Evolutionary conservation across 371 early-diverging fungal species (phyloP).

Genomic region (Dichotomocladium elegans): DNA sequence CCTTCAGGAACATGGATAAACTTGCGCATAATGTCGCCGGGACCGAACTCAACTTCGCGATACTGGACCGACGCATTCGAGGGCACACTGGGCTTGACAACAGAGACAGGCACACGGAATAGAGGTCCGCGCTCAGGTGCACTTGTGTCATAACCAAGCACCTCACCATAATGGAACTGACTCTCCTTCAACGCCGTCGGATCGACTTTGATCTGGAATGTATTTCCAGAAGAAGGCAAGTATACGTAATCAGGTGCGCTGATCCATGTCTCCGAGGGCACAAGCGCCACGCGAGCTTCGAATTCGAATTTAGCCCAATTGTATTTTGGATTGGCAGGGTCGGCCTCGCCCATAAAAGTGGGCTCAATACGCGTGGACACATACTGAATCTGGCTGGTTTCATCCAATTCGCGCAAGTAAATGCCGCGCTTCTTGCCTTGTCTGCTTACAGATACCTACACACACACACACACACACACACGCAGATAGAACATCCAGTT

Average conservation of each 20-base stretch:
- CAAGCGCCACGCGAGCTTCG: slow-evolving; percentile 78
- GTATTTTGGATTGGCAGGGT: slow-evolving; percentile 56
- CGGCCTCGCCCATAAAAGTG: slow-evolving; percentile 68
- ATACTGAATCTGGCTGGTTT: slow-evolving; percentile 64
- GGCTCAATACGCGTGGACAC: slow-evolving; percentile 65
- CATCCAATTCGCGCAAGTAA: slow-evolving; percentile 79
- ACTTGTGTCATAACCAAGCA: slow-evolving; percentile 78
- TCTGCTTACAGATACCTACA: slow-evolving; percentile 24
- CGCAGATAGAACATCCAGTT: neutral
- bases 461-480: neutral
- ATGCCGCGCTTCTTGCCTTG: slow-evolving; percentile 68
- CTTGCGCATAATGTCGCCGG: slow-evolving; percentile 76
- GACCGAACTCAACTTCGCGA: slow-evolving; percentile 61
- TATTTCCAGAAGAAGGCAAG: slow-evolving; percentile 63
- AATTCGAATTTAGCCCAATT: slow-evolving; percentile 67
- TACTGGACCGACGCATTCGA: slow-evolving; percentile 49
- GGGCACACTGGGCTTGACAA: slow-evolving; percentile 74
- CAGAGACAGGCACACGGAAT: slow-evolving; percentile 86
- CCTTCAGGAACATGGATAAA: slow-evolving; percentile 81
- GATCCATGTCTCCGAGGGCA: slow-evolving; percentile 75
- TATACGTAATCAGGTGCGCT: slow-evolving; percentile 75
- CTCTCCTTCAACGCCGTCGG: slow-evolving; percentile 76
- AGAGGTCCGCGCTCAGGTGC: slow-evolving; percentile 74
- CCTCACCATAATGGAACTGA: slow-evolving; percentile 72
- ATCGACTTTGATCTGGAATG: slow-evolving; percentile 78